Conservation (phyloP, 306 rosid species). For the Glycyrrhiza uralensis region DNA sequence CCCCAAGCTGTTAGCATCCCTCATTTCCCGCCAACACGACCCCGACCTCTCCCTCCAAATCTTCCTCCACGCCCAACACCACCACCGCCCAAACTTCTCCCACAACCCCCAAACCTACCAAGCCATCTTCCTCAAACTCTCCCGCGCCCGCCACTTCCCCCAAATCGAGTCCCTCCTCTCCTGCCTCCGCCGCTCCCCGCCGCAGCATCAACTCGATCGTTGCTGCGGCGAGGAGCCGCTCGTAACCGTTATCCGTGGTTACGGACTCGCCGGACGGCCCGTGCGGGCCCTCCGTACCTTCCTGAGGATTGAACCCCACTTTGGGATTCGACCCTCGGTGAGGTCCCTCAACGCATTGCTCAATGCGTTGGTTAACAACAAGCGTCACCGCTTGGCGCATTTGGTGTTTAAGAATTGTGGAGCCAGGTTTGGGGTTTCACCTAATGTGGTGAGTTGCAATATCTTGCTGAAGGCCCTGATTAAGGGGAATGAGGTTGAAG, state of each 20-base stretch:
- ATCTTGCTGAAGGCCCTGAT: slow-evolving; percentile 66
- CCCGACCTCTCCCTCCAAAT: slow-evolving; percentile 68
- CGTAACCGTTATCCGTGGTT: slow-evolving; percentile 53
- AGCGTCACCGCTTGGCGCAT: slow-evolving; percentile 42
- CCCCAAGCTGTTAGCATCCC: slow-evolving; percentile 52
- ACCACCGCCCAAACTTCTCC: slow-evolving; percentile 43
- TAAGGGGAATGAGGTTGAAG: slow-evolving; percentile 47
- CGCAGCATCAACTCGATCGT: background rate
- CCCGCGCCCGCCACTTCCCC: slow-evolving; percentile 51
- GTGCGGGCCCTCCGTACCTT: slow-evolving; percentile 46
- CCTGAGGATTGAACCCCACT: slow-evolving; percentile 29
- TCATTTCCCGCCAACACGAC: slow-evolving; percentile 59
- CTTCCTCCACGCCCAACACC: slow-evolving; percentile 59
- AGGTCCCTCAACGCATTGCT: slow-evolving; percentile 59
- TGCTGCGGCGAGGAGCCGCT: slow-evolving; percentile 46
- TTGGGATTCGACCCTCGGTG: slow-evolving; percentile 49
- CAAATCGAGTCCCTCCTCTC: slow-evolving; percentile 35
- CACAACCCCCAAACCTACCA: slow-evolving; percentile 61
- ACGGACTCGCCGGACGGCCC: slow-evolving; percentile 58
- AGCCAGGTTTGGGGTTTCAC: slow-evolving; percentile 43
- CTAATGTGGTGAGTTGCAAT: slow-evolving; percentile 66
- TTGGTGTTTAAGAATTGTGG: slow-evolving; percentile 47
- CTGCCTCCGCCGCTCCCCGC: background rate
- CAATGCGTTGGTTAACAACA: slow-evolving; percentile 64
- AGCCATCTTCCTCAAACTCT: slow-evolving; percentile 59